Percentiles rank a stretch among this genome's conserved stretches.
Conservation (phyloP, 2,329 filamentous ascomycete genomes). For the Colletotrichum sp. region DNA sequence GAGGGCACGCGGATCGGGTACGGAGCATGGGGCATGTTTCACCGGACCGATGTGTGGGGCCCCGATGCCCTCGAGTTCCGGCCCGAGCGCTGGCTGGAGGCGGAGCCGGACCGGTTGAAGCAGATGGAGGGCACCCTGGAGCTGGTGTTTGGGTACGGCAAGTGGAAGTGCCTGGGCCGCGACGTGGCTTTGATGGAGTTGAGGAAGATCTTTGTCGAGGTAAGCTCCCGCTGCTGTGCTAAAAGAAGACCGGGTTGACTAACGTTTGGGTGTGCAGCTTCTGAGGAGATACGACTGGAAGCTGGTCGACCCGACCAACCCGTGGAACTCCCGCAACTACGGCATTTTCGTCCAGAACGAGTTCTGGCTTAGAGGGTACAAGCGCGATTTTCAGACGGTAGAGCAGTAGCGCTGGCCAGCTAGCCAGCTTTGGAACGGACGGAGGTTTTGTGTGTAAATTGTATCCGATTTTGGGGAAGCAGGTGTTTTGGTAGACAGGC, state of each 20-base stretch:
- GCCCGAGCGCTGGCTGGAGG: conserved; percentile 24
- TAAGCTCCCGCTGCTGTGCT: conserved; percentile 15
- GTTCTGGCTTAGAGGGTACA: neutral
- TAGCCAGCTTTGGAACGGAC: neutral
- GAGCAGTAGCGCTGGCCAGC: neutral
- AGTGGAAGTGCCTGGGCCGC: conserved; percentile 43
- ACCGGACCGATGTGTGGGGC: conserved; percentile 10
- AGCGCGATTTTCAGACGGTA: neutral
- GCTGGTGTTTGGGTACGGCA: conserved; percentile 42
- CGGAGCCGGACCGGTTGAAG: conserved; percentile 29
- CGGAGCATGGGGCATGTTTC: conserved; percentile 39
- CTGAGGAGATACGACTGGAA: conserved; percentile 33
- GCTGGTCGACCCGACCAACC: conserved; percentile 32
- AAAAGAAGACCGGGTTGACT: neutral
- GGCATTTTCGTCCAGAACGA: neutral
- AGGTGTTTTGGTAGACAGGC: neutral
- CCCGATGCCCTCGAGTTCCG: conserved; percentile 10
- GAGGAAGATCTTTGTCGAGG: conserved; percentile 31
- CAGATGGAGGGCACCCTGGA: conserved; percentile 42
- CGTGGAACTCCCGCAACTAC: conserved; percentile 27
- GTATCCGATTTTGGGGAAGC: neutral
- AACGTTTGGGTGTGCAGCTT: conserved; percentile 23
- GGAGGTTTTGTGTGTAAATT: neutral
- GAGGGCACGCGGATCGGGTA: conserved; percentile 36
- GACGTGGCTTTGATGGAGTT: conserved; percentile 43